phyloP scores from a whole-genome alignment of 257 asterid genomes.

The Nicotiana tomentosiformis region DNA sequence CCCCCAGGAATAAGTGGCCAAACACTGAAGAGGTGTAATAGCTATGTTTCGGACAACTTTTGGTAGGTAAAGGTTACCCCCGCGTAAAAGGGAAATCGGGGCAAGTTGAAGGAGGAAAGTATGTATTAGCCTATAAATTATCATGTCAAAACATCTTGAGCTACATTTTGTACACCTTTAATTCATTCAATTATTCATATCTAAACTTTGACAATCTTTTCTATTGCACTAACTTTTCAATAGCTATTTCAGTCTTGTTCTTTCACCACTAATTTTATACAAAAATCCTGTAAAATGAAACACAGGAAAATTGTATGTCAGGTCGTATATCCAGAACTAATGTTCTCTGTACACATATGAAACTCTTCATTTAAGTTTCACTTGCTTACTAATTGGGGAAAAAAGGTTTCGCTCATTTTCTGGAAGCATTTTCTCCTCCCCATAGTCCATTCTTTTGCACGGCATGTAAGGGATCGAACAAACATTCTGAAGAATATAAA shows the following conservation, averaged over 20 bases:
- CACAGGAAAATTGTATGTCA: neutral
- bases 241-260: neutral
- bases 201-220: neutral
- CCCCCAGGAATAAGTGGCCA: neutral
- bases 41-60: neutral
- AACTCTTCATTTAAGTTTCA: neutral
- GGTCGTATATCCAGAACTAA: neutral
- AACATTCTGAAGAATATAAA: neutral
- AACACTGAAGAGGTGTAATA: neutral
- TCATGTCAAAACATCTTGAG: neutral
- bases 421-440: neutral
- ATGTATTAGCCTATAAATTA: neutral
- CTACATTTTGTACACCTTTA: neutral
- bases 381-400: neutral
- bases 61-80: neutral
- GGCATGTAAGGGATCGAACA: neutral
- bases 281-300: neutral
- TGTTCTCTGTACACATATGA: neutral
- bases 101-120: neutral
- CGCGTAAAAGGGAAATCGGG: neutral
- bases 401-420: neutral
- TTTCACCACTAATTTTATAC: neutral
- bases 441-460: neutral
- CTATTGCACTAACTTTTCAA: neutral
- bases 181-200: neutral